Base-by-base conservation (phyloP, 192 early-diverging fungal species). In the Mortierella claussenii region DNA sequence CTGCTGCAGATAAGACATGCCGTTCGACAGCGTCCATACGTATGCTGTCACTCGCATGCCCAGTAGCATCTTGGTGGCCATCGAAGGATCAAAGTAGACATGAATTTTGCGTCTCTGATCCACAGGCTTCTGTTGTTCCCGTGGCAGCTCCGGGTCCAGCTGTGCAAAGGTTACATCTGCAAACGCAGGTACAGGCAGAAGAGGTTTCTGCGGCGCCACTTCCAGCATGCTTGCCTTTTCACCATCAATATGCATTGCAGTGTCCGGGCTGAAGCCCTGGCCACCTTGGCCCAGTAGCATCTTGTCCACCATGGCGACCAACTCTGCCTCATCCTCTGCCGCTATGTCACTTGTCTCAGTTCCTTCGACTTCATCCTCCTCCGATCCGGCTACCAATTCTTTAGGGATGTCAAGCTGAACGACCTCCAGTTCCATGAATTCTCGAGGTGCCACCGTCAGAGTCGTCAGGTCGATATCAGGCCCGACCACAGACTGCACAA, bases 21-120 rank as follows among this genome's bases (percentile, higher is more conserved):
- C 73, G 26, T 76, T 76, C n/a, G 73, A 67, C 21, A 76, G 32
- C n/a, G 73, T 67, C 27, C 55, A 56, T 0, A 76, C 73, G 20
- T 46, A 54, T 3, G 21, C 65, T 5, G 9, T n/a, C 1, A 66
- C 53, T 21, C 63, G 46, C 73, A 76, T 76, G 0, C 64, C 59
- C 23, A 26, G 36, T 44, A 76, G 15, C 43, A 76, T 27, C 28
- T 42, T 64, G 12, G 30, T 54, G 0, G 73, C 59, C 8, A 52
- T 46, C 4, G 49, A 12, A 9, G 32, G 40, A 18, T 66, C 53
- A 57, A 76, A 76, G 54, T 62, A 76, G 1, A 55, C 42, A 13
- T 67, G 56, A 17, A 76, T 15, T 45, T 65, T 64, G 12, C 55
- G 69, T 23, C 69, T 54, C n/a, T 43, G 17, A 21, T 54, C 52